Conservation (phyloP, 176 grass and related monocot species). For the Ensete glaucum region DNA sequence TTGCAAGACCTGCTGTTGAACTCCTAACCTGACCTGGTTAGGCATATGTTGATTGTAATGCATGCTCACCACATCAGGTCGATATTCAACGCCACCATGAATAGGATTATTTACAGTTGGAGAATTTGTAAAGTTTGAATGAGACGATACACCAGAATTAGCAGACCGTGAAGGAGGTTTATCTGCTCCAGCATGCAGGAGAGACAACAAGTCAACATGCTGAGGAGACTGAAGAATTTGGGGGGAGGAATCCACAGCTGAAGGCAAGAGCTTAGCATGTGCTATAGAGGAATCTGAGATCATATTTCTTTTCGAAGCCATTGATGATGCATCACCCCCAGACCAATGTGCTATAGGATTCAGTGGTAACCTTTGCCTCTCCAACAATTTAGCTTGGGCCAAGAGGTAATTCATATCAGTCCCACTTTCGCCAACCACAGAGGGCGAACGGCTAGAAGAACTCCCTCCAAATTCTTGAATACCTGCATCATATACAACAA, state of each 20-base stretch:
- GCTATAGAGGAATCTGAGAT: constrained; percentile 38
- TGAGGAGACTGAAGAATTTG: constrained; percentile 45
- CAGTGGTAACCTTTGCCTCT: constrained; percentile 62
- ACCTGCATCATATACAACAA: constrained; percentile 28
- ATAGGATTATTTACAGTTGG: constrained; percentile 33
- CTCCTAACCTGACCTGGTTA: constrained; percentile 38
- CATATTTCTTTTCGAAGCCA: constrained; percentile 36
- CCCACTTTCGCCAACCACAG: constrained; percentile 35
- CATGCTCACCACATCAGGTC: constrained; percentile 34
- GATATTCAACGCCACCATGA: constrained; percentile 29
- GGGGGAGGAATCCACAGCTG: constrained; percentile 38
- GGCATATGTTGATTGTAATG: constrained; percentile 55
- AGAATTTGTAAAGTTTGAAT: constrained; percentile 55
- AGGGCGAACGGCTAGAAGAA: constrained; percentile 29
- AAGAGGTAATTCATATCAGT: constrained; percentile 67
- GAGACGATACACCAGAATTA: constrained; percentile 37
- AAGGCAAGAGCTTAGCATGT: constrained; percentile 54
- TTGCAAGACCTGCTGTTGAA: constrained; percentile 50
- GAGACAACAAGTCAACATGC: constrained; percentile 75
- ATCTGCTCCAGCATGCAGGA: constrained; percentile 65
- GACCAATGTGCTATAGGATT: constrained; percentile 59
- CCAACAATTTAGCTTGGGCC: constrained; percentile 66
- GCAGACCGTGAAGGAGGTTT: constrained; percentile 39
- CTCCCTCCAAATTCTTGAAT: constrained; percentile 42
- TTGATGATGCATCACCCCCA: constrained; percentile 37